Conservation (phyloP, 1,284 basidiomycete species). For the Hymenochaete sp. region DNA sequence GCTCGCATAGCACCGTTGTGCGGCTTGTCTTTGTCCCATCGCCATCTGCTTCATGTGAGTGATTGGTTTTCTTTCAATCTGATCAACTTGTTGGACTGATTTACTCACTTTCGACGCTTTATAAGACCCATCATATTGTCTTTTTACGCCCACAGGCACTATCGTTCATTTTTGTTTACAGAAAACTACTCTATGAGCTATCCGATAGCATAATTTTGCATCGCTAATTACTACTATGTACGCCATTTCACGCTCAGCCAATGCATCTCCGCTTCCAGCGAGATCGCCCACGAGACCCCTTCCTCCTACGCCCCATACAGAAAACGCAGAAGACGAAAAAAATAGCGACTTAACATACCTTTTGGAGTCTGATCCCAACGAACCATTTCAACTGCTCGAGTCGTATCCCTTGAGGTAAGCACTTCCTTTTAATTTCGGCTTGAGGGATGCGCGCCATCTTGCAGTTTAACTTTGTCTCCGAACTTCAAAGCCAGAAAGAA, state of each 20-base stretch:
- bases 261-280: slow-evolving; percentile 6
- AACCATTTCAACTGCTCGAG: slow-evolving; percentile 15
- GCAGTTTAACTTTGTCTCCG: not conserved
- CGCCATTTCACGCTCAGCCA: slow-evolving; percentile 14
- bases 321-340: no score
- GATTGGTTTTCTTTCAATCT: not conserved
- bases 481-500: not conserved
- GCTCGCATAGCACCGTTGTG: no score
- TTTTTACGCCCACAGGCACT: slow-evolving; percentile 3
- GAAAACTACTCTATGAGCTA: slow-evolving; percentile 11
- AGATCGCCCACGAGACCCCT: slow-evolving; percentile 13
- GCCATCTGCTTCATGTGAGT: no score
- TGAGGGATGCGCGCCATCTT: not conserved
- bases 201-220: slow-evolving; percentile 1
- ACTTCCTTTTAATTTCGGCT: no score
- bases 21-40: no score
- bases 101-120: not conserved
- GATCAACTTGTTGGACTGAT: not conserved
- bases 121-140: not conserved
- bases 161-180: slow-evolving; percentile 17
- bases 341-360: slow-evolving; percentile 4
- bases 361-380: slow-evolving; percentile 7
- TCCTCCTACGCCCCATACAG: slow-evolving; percentile 7
- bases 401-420: slow-evolving; percentile 12
- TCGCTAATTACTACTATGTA: slow-evolving; percentile 6